Evolutionary conservation across 306 rosid genomes (phyloP).

Genomic region (Abrus pulchellus): DNA sequence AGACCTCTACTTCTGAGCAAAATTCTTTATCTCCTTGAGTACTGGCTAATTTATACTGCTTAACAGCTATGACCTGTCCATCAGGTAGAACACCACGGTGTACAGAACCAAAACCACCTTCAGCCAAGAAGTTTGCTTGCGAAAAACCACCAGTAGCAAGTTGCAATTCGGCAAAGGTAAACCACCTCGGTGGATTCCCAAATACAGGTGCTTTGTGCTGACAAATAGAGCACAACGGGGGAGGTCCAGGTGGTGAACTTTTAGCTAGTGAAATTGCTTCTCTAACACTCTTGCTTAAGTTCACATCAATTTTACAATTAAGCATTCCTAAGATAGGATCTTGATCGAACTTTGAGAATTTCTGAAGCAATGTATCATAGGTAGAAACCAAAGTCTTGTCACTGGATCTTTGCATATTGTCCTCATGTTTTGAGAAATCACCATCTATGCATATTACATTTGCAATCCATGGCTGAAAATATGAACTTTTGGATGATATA

Average conservation of each 20-base stretch:
- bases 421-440: constrained; percentile 57
- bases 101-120: constrained; percentile 98
- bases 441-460: constrained; percentile 61
- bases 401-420: constrained; percentile 50
- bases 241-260: constrained; percentile 77
- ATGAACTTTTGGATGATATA: constrained; percentile 65
- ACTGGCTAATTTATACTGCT: constrained; percentile 89
- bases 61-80: constrained; percentile 88
- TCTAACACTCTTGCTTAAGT: constrained; percentile 81
- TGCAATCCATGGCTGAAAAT: constrained; percentile 77
- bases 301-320: constrained; percentile 64
- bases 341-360: constrained; percentile 61
- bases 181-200: constrained; percentile 97
- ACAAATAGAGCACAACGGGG: constrained; percentile 94
- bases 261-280: constrained; percentile 72
- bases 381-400: constrained; percentile 61
- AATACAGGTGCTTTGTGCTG: constrained; percentile 95
- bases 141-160: constrained; percentile 92
- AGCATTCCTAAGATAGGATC: constrained; percentile 65
- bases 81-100: constrained; percentile 82
- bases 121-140: constrained; percentile 86
- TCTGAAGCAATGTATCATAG: constrained; percentile 68
- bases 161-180: constrained; percentile 82
- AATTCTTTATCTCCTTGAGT: constrained; percentile 96
- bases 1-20: constrained; percentile 96